Conservation (phyloP, 345 rosid species). For the Eucalyptus caleyi region DNA sequence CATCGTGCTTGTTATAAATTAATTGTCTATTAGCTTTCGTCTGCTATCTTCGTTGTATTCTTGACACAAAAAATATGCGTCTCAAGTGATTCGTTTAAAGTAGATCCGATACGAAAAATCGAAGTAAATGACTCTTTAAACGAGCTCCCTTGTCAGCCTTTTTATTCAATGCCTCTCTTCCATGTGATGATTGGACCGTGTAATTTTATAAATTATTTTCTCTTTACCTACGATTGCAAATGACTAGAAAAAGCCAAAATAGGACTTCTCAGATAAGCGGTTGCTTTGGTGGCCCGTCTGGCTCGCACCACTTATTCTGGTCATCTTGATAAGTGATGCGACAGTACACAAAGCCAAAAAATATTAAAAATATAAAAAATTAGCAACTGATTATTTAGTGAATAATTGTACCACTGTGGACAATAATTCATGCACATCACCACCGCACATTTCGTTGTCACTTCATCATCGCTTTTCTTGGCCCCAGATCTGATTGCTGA, state of each 20-base stretch:
- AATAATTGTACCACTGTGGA: neutral
- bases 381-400: neutral
- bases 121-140: neutral
- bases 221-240: neutral
- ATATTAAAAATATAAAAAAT: neutral
- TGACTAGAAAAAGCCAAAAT: neutral
- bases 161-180: too few species aligned
- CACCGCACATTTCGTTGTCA: neutral
- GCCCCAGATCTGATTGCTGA: neutral
- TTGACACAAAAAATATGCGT: neutral
- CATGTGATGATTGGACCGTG: neutral
- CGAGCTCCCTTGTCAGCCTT: neutral
- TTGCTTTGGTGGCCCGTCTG: neutral
- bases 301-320: neutral
- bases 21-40: neutral
- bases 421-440: neutral
- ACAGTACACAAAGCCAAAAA: neutral
- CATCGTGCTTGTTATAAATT: rapidly evolving
- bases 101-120: neutral
- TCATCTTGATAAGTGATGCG: neutral
- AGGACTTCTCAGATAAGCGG: neutral
- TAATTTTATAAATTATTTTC: neutral
- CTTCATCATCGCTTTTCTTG: neutral
- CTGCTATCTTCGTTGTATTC: rapidly evolving
- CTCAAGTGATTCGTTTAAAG: neutral